Conservation (phyloP, 2,329 filamentous ascomycete genomes). For the Venturia nashicola region DNA sequence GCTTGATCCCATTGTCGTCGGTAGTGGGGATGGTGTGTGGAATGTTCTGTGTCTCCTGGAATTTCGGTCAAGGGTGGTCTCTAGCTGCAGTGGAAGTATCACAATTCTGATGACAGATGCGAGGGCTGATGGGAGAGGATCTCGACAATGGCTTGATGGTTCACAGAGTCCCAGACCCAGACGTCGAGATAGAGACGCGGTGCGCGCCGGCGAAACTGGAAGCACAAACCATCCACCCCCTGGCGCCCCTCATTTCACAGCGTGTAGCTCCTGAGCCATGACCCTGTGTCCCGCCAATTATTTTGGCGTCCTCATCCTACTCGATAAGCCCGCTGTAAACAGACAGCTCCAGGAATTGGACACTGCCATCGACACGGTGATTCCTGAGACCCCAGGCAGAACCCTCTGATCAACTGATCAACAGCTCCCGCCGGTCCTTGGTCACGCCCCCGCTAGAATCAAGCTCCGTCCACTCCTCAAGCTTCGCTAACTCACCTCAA, state of each 20-base stretch:
- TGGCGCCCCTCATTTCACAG: background rate
- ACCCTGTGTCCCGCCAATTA: conserved; percentile 2
- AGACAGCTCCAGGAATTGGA: background rate
- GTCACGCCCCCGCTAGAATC: background rate
- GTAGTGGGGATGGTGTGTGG: background rate
- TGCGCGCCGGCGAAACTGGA: background rate
- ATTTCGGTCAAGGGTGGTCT: background rate
- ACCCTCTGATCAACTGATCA: background rate
- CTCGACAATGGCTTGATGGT: background rate
- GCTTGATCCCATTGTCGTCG: background rate
- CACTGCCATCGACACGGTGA: background rate
- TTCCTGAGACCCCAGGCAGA: background rate
- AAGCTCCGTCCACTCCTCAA: background rate
- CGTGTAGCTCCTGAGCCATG: background rate
- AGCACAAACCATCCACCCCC: background rate
- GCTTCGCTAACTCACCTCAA: background rate
- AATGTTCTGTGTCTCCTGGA: background rate
- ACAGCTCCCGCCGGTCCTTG: background rate
- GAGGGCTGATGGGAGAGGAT: background rate
- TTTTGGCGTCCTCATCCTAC: background rate
- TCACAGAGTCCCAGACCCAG: background rate
- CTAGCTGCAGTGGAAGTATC: background rate
- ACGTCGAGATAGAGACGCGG: background rate
- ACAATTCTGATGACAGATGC: background rate
- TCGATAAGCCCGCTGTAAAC: background rate